These are phyloP conservation scores for Pneumocystis oryctolagi DNA, from an alignment of 1,139 yeast genomes.

Conservation along the genomic window DNA sequence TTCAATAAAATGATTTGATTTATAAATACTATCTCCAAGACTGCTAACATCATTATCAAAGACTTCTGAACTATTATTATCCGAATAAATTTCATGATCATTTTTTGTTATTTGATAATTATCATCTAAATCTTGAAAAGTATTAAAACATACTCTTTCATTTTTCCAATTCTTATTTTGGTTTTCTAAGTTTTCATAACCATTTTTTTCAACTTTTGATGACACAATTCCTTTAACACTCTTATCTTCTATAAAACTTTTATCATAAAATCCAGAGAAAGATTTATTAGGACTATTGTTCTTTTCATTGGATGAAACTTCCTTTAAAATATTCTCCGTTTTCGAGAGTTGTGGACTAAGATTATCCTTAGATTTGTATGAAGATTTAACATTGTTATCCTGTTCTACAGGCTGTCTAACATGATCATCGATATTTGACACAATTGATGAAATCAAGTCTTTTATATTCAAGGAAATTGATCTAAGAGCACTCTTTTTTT, in stretches of 20 bases:
- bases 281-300: background rate
- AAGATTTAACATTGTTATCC: background rate
- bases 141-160: background rate
- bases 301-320: background rate
- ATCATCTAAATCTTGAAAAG: background rate
- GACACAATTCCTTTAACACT: background rate
- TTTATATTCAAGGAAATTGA: background rate
- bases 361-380: background rate
- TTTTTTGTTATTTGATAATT: background rate
- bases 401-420: background rate
- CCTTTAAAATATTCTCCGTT: background rate
- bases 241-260: background rate
- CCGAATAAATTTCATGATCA: background rate
- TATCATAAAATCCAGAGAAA: background rate
- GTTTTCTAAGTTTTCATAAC: background rate
- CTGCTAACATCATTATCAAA: background rate
- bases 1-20: background rate
- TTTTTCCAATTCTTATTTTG: background rate
- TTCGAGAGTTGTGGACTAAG: background rate
- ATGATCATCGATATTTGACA: background rate
- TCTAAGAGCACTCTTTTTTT: background rate
- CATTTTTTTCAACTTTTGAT: background rate
- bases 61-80: background rate
- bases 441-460: background rate
- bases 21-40: background rate